Percentiles rank a stretch among this genome's conserved stretches.
These are phyloP conservation scores for Cinchona pubescens DNA, from an alignment of 257 asterid species.

Conservation along the genomic window DNA sequence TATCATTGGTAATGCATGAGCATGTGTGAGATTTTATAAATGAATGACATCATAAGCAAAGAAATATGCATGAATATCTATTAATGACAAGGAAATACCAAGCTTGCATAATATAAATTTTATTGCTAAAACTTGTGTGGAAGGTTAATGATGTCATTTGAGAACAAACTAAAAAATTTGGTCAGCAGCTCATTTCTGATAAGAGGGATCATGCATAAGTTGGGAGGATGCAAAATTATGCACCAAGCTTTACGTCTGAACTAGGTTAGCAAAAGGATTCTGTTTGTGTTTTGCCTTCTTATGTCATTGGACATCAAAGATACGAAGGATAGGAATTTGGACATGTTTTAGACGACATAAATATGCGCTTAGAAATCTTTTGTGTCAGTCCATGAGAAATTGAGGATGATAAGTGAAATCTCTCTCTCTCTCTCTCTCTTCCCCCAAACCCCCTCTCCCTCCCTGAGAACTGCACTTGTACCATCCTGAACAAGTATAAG, in stretches of 20 bases:
- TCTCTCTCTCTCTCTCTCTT: background rate
- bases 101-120: background rate
- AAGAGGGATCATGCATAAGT: background rate
- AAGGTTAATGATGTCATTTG: background rate
- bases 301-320: background rate
- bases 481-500: background rate
- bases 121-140: background rate
- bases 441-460: background rate
- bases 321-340: background rate
- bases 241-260: background rate
- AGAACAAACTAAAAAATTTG: background rate
- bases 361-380: background rate
- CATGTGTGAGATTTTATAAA: background rate
- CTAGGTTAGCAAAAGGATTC: background rate
- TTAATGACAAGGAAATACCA: background rate
- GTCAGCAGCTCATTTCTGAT: background rate
- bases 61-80: background rate
- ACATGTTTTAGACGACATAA: background rate
- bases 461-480: background rate
- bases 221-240: background rate
- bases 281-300: background rate
- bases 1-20: background rate
- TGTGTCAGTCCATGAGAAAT: background rate
- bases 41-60: background rate
- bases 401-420: background rate